Evolutionary conservation across 192 early-diverging fungal genomes (phyloP).

Genomic region (Linnemannia schmuckeri): DNA sequence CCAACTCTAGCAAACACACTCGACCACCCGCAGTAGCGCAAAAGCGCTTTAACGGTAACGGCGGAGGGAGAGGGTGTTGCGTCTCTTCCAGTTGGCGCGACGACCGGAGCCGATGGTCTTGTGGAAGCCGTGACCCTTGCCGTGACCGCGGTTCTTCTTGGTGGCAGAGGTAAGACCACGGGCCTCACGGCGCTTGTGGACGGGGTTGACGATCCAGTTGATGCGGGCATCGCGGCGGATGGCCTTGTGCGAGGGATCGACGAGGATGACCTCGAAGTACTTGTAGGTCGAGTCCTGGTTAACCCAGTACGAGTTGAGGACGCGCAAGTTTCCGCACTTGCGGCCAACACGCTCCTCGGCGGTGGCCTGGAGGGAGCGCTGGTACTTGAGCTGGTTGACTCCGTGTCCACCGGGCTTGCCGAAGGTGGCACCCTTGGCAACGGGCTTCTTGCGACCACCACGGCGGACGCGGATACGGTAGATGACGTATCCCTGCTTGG

Average conservation of each 20-base stretch:
- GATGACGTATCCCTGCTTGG: slow-evolving; percentile 99
- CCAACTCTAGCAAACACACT: neutral
- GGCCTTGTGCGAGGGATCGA: slow-evolving; percentile 97
- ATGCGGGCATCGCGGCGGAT: slow-evolving; percentile 99
- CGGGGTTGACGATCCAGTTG: slow-evolving; percentile 99
- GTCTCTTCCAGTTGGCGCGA: slow-evolving; percentile 91
- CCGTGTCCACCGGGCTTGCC: slow-evolving; percentile 99
- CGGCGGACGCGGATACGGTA: slow-evolving; percentile 99
- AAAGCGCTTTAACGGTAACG: slow-evolving; percentile 36
- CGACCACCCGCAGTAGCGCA: neutral
- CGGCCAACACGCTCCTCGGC: slow-evolving; percentile 99
- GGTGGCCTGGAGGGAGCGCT: slow-evolving; percentile 92
- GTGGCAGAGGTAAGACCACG: slow-evolving; percentile 97
- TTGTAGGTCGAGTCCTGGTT: slow-evolving; percentile 99
- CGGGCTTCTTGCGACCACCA: slow-evolving; percentile 98
- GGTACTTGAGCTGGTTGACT: slow-evolving; percentile 99
- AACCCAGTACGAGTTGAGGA: slow-evolving; percentile 99
- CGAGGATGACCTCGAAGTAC: slow-evolving; percentile 99
- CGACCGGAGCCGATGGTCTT: slow-evolving; percentile 97
- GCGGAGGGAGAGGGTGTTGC: slow-evolving; percentile 90
- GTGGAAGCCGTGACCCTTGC: slow-evolving; percentile 97
- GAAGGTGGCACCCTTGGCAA: slow-evolving; percentile 97
- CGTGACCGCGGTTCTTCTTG: slow-evolving; percentile 97
- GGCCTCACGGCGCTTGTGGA: slow-evolving; percentile 99
- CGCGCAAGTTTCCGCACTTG: slow-evolving; percentile 97